These are phyloP conservation scores for Vigna mungo DNA, from an alignment of 306 rosid species.

Conservation along the genomic window DNA sequence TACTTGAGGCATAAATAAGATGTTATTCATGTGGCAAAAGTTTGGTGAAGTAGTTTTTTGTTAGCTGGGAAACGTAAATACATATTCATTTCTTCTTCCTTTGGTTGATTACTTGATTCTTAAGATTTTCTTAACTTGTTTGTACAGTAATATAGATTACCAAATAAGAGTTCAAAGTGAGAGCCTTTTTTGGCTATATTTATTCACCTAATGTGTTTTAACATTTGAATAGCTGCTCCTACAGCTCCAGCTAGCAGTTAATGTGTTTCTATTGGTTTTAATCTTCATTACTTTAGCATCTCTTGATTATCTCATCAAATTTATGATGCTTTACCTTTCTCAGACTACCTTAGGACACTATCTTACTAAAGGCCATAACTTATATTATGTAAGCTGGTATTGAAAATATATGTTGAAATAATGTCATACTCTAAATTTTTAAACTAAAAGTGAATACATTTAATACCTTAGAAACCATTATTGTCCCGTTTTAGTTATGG, in stretches of 20 bases:
- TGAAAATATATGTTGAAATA: no score
- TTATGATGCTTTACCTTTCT: not conserved
- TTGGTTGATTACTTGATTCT: not conserved
- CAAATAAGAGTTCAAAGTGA: not conserved
- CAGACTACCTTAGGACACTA: no score
- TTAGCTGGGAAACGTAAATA: conserved; percentile 13
- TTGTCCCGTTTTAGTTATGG: not conserved
- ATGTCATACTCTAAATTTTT: not conserved
- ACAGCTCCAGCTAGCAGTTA: no score
- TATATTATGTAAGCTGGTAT: no score
- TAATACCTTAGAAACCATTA: not conserved
- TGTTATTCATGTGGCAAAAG: not conserved
- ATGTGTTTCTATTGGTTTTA: no score
- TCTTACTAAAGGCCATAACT: not conserved
- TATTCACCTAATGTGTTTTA: conserved; percentile 2
- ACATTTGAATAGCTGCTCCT: not conserved
- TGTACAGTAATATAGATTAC: not conserved
- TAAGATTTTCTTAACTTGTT: not conserved
- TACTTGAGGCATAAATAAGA: conserved; percentile 26
- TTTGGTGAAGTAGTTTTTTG: conserved; percentile 13
- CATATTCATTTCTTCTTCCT: not conserved
- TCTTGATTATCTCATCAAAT: not conserved
- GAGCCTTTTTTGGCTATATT: not conserved
- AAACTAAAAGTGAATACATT: not conserved
- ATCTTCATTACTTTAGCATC: not conserved